Percentiles rank a stretch among this genome's conserved stretches.
These are phyloP conservation scores for Globisporangium alternatum DNA, from an alignment of 352 stramenopile species.

Conservation along the genomic window DNA sequence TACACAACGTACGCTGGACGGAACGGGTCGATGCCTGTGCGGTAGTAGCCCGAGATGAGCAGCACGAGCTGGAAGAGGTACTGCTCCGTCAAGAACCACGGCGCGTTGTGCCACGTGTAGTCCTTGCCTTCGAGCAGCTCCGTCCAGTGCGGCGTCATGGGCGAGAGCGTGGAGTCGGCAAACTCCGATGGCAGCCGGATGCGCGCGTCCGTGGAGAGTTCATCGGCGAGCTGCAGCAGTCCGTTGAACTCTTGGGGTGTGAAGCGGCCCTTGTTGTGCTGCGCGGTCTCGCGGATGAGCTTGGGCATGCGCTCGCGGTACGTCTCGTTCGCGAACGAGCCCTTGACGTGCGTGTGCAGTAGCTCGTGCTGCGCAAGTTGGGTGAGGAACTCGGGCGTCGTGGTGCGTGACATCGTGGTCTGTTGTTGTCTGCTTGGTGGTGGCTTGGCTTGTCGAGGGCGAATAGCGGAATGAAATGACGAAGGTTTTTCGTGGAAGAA, in stretches of 20 bases:
- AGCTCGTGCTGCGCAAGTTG: conserved; percentile 57
- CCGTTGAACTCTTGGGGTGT: conserved; percentile 27
- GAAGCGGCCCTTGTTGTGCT: conserved; percentile 44
- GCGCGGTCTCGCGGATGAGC: conserved; percentile 54
- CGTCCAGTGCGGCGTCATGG: conserved; percentile 46
- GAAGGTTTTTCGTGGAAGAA: neutral
- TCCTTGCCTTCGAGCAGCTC: conserved; percentile 31
- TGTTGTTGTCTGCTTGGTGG: neutral
- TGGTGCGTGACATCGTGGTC: conserved; percentile 8
- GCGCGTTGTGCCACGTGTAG: conserved; percentile 72
- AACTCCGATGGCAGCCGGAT: conserved; percentile 49
- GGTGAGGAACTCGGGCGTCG: conserved; percentile 42
- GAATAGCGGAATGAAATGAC: neutral
- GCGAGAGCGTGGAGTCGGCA: conserved; percentile 31
- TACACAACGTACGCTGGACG: conserved; percentile 33
- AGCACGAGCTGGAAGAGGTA: conserved; percentile 77
- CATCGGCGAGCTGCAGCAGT: conserved; percentile 41
- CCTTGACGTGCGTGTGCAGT: conserved; percentile 43
- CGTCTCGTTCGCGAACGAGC: conserved; percentile 67
- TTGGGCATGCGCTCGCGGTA: conserved; percentile 54
- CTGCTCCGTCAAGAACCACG: conserved; percentile 72
- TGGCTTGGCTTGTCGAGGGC: neutral
- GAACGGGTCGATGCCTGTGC: conserved; percentile 61
- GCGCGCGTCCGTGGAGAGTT: conserved; percentile 37
- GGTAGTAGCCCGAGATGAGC: conserved; percentile 61